phyloP scores from a whole-genome alignment of 2,329 filamentous ascomycete species.

The Penicillium decumbens region DNA sequence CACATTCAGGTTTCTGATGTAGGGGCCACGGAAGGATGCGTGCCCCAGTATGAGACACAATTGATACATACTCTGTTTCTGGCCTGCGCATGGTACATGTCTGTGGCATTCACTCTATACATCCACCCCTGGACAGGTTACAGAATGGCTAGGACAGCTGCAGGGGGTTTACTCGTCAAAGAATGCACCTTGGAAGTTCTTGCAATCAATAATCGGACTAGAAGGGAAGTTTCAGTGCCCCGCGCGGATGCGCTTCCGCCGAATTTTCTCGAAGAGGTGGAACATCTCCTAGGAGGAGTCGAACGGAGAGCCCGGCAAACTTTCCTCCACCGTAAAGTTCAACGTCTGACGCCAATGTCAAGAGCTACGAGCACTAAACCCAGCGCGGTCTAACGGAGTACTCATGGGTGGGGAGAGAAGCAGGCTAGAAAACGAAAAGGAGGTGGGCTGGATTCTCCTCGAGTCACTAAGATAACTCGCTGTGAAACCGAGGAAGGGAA shows the following conservation, averaged over 20 bases:
- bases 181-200: not conserved
- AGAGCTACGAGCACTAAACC: slow-evolving; percentile 6
- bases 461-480: not conserved
- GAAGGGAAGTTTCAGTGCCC: not conserved
- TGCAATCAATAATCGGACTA: slow-evolving; percentile 3
- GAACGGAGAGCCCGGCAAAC: slow-evolving; percentile 9
- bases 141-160: slow-evolving; percentile 7
- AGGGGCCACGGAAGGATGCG: slow-evolving; percentile 1
- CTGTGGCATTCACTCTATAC: not conserved
- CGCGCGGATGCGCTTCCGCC: slow-evolving; percentile 12
- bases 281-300: slow-evolving; percentile 2
- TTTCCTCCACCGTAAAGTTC: slow-evolving; percentile 9
- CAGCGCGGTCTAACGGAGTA: not conserved
- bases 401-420: not conserved
- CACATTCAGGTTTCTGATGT: slow-evolving; percentile 6
- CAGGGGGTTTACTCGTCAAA: slow-evolving; percentile 6
- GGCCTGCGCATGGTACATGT: not conserved
- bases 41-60: not conserved
- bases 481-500: slow-evolving; percentile 1
- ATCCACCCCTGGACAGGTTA: not conserved
- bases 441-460: not conserved
- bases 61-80: not conserved
- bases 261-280: slow-evolving; percentile 27
- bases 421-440: not conserved
- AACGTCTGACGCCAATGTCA: slow-evolving; percentile 11